Conservation (phyloP, 2,329 filamentous ascomycete species). For the Alternaria angustiovoidea region DNA sequence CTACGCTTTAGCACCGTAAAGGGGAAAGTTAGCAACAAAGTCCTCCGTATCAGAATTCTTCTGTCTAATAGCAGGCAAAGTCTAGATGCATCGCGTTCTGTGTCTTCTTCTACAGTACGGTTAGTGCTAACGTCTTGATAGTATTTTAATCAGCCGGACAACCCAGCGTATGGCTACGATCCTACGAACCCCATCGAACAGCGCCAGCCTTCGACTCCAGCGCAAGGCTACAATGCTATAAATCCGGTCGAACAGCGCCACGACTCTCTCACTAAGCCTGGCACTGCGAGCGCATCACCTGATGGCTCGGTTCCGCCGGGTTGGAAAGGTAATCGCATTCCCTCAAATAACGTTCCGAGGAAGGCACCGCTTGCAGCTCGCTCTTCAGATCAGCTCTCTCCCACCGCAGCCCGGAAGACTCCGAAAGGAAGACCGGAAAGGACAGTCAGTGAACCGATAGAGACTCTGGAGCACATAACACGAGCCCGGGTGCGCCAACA, state of each 20-base stretch:
- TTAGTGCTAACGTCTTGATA: neutral
- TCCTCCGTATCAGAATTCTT: neutral
- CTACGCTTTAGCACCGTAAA: neutral
- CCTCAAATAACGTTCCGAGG: neutral
- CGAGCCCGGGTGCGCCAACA: neutral
- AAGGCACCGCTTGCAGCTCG: conserved; percentile 11
- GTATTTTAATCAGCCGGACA: neutral
- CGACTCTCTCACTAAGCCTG: neutral
- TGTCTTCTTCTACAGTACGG: neutral
- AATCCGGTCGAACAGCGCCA: neutral
- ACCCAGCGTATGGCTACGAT: neutral
- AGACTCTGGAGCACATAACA: neutral
- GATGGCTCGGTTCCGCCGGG: neutral
- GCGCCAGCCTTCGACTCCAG: neutral
- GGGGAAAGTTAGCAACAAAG: neutral
- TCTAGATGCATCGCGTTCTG: neutral
- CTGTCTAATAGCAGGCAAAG: neutral
- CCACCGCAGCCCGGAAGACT: neutral
- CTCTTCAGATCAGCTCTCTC: neutral
- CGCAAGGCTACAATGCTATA: neutral
- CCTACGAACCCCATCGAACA: neutral
- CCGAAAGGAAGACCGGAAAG: neutral
- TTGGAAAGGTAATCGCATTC: conserved; percentile 1
- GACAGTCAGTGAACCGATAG: neutral
- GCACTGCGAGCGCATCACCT: neutral